Conservation (phyloP, 2,329 filamentous ascomycete genomes). For the Coniochaeta prunicola region DNA sequence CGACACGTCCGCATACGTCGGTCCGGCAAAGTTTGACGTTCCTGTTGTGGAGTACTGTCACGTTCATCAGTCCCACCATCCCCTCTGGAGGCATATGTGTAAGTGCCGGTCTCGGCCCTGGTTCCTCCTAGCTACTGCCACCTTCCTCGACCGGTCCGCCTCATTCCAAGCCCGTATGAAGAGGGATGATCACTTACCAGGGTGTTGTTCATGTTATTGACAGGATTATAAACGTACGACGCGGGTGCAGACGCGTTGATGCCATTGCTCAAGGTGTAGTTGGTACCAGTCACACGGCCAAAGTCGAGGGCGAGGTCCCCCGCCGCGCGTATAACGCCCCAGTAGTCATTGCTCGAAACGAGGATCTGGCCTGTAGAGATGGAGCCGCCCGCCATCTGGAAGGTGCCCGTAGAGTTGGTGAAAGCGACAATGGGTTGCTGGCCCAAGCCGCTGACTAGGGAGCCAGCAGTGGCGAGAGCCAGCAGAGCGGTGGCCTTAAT, state of each 20-base stretch:
- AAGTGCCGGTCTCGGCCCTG: not conserved
- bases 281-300: conserved; percentile 60
- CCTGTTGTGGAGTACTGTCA: conserved; percentile 34
- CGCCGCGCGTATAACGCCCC: conserved; percentile 60
- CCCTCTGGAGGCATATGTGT: not conserved
- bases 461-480: conserved; percentile 9
- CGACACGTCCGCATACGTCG: conserved; percentile 32
- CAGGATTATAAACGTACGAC: conserved; percentile 33
- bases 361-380: conserved; percentile 39
- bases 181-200: conserved; percentile 23
- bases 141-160: not conserved
- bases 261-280: conserved; percentile 51
- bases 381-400: conserved; percentile 29
- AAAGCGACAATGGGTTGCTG: conserved; percentile 42
- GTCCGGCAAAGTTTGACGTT: conserved; percentile 35
- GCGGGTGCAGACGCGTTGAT: conserved; percentile 26
- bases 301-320: conserved; percentile 62
- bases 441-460: conserved; percentile 19
- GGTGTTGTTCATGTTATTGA: conserved; percentile 39
- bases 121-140: not conserved
- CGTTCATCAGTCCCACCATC: not conserved
- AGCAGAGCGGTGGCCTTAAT: conserved; percentile 15
- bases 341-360: conserved; percentile 54
- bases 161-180: not conserved
- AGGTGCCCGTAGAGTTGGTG: conserved; percentile 15